Evolutionary conservation across 495 filamentous ascomycete genomes (phyloP).

Genomic region (Aspergillus steynii): DNA sequence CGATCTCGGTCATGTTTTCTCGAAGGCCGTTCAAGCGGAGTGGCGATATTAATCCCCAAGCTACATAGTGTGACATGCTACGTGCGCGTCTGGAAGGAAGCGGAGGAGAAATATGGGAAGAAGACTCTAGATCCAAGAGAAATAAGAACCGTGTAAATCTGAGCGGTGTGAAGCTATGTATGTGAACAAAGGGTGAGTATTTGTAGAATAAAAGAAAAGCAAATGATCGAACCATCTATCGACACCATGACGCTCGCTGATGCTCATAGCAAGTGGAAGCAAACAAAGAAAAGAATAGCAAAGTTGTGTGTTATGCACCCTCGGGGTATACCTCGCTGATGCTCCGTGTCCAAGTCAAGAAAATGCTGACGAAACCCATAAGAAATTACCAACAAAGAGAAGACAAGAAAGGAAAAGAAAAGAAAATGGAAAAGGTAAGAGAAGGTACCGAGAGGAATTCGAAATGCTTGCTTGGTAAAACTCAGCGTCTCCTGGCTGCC

Average conservation of each 20-base stretch:
- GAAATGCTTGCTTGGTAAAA: background rate
- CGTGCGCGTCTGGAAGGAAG: too few species aligned
- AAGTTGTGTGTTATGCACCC: constrained; percentile 25
- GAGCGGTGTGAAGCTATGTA: background rate
- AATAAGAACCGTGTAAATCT: background rate
- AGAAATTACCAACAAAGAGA: constrained; percentile 9
- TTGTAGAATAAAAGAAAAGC: constrained; percentile 14
- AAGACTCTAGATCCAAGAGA: background rate
- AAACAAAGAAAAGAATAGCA: constrained; percentile 14
- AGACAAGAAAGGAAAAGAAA: constrained; percentile 19
- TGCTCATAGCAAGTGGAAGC: constrained; percentile 26
- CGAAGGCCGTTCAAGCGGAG: too few species aligned
- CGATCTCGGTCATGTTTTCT: background rate
- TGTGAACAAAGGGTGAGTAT: background rate
- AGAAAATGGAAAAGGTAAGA: background rate
- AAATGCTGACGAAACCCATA: constrained; percentile 8
- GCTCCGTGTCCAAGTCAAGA: constrained; percentile 22
- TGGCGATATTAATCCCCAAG: too few species aligned
- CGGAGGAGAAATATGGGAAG: too few species aligned
- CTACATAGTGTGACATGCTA: too few species aligned
- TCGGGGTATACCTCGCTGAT: constrained; percentile 31
- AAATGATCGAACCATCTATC: constrained; percentile 31
- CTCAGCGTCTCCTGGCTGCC: constrained; percentile 39
- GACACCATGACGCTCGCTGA: constrained; percentile 38
- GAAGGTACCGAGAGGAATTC: background rate